Evolutionary conservation across 2,329 filamentous ascomycete genomes (phyloP).

Genomic region (Fragosphaeria purpurea): DNA sequence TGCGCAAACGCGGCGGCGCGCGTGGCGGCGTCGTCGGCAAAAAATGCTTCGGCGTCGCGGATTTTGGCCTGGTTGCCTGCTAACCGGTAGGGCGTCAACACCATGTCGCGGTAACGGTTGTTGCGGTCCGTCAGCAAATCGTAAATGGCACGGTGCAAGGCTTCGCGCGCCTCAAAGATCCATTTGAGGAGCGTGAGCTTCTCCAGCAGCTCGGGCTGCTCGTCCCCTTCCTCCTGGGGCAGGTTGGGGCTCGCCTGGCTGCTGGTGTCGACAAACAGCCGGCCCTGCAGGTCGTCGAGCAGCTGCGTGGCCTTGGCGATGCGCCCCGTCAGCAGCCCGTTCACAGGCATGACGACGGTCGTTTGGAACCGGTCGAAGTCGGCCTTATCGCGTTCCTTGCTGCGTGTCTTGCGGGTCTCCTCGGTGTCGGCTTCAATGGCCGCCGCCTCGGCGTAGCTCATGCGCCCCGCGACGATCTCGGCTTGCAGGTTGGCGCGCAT

Average conservation of each 20-base stretch:
- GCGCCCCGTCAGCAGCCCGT: slow-evolving; percentile 66
- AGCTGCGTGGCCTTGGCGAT: slow-evolving; percentile 64
- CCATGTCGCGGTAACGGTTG: slow-evolving; percentile 73
- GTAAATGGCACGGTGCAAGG: slow-evolving; percentile 73
- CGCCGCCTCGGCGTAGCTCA: slow-evolving; percentile 75
- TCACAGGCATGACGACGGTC: slow-evolving; percentile 72
- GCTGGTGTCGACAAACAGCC: slow-evolving; percentile 63
- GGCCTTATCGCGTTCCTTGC: slow-evolving; percentile 63
- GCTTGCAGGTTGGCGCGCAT: slow-evolving; percentile 67
- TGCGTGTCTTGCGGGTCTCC: slow-evolving; percentile 56
- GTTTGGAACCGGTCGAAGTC: slow-evolving; percentile 81
- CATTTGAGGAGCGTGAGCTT: slow-evolving; percentile 92
- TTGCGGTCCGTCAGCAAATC: slow-evolving; percentile 79
- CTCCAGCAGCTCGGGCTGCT: slow-evolving; percentile 86
- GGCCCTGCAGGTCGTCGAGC: slow-evolving; percentile 65
- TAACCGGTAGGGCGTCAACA: slow-evolving; percentile 68
- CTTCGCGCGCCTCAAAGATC: slow-evolving; percentile 91
- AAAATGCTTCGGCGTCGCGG: slow-evolving; percentile 70
- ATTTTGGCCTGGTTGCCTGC: slow-evolving; percentile 72
- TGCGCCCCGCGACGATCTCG: slow-evolving; percentile 66
- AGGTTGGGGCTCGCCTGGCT: slow-evolving; percentile 61
- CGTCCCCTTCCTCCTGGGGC: slow-evolving; percentile 89
- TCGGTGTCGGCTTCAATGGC: slow-evolving; percentile 69
- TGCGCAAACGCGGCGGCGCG: slow-evolving; percentile 61
- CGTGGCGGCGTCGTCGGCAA: slow-evolving; percentile 64